phyloP scores from a whole-genome alignment of 2,329 filamentous ascomycete species.

The Gnomoniopsis sp. region DNA sequence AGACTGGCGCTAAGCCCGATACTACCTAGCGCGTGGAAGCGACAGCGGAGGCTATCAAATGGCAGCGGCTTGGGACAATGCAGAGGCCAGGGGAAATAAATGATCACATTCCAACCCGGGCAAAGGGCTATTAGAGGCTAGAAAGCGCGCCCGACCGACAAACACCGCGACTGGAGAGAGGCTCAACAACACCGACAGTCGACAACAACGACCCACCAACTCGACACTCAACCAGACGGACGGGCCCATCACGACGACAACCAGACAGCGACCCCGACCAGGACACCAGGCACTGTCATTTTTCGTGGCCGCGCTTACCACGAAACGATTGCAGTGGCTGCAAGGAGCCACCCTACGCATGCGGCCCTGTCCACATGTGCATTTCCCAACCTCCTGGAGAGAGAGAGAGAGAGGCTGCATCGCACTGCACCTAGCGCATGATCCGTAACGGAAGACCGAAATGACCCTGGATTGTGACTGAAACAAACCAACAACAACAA shows the following conservation, averaged over 20 bases:
- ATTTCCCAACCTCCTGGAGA: slow-evolving; percentile 7
- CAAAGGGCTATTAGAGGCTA: not conserved
- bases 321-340: no score
- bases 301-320: not conserved
- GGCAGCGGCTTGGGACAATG: not conserved
- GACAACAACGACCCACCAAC: not conserved
- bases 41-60: not conserved
- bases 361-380: not conserved
- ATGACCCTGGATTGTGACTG: slow-evolving; percentile 16
- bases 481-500: slow-evolving; percentile 13
- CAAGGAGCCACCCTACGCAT: not conserved
- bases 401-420: not conserved
- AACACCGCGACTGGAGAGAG: slow-evolving; percentile 8
- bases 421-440: slow-evolving; percentile 9
- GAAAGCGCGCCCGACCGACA: not conserved
- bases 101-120: not conserved
- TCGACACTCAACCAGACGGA: no score
- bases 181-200: slow-evolving; percentile 10
- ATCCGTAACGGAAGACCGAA: slow-evolving; percentile 9
- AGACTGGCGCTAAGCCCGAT: not conserved
- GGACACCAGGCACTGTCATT: slow-evolving; percentile 1
- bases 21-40: not conserved
- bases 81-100: slow-evolving; percentile 5
- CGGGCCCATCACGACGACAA: not conserved
- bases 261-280: slow-evolving; percentile 5